Evolutionary conservation across 192 early-diverging fungal species (phyloP).

Genomic region (Oehlia diaphana): DNA sequence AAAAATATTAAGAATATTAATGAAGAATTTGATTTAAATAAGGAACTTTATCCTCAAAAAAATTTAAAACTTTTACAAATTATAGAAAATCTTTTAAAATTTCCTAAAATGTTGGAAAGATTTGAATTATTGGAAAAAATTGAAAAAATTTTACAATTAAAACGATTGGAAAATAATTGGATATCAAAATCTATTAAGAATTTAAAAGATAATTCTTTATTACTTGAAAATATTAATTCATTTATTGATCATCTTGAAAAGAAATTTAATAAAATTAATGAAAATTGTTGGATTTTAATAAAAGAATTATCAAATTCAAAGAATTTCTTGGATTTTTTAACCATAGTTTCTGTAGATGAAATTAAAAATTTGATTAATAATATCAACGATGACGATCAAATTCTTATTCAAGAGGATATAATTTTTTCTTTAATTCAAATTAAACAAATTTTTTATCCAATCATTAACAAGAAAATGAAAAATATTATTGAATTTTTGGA

Average conservation of each 20-base stretch:
- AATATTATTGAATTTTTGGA: background rate
- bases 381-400: slow-evolving; percentile 18
- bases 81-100: background rate
- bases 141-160: background rate
- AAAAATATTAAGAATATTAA: slow-evolving; percentile 6
- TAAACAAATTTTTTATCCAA: slow-evolving; percentile 11
- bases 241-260: background rate
- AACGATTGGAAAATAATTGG: too few species aligned
- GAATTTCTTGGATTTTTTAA: background rate
- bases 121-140: background rate
- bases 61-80: background rate
- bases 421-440: slow-evolving; percentile 23
- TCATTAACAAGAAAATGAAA: background rate
- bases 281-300: slow-evolving; percentile 13
- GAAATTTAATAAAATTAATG: too few species aligned
- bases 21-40: slow-evolving; percentile 2
- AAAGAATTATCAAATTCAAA: background rate
- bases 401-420: slow-evolving; percentile 23
- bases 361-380: slow-evolving; percentile 28
- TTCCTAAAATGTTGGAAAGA: background rate
- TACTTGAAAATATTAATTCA: background rate
- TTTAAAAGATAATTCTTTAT: background rate
- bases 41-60: background rate
- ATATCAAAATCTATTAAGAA: background rate
- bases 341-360: slow-evolving; percentile 3